Evolutionary conservation across 164 flowering plant species (phyloP).

Genomic region (Buxus sempervirens): DNA sequence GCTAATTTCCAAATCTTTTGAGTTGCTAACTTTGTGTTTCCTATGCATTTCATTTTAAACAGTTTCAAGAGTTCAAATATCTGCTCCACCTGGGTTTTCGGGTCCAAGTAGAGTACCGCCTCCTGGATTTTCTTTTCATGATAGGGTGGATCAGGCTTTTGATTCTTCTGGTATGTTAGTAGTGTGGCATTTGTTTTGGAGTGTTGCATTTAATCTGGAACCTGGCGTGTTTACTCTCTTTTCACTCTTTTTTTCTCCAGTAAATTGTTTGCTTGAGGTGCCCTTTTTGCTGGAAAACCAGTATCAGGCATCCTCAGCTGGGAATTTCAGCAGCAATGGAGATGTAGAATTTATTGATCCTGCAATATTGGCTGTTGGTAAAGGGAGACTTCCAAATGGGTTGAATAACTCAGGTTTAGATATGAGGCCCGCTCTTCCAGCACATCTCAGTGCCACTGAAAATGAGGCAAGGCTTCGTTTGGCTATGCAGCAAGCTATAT

Average conservation of each 20-base stretch:
- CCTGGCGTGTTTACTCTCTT: not conserved
- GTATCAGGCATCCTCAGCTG: slow-evolving; percentile 21
- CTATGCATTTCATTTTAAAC: not conserved
- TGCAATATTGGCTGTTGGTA: slow-evolving; percentile 75
- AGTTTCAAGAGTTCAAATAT: slow-evolving; percentile 24
- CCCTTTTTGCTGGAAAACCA: slow-evolving; percentile 22
- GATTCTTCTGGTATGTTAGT: too few species aligned
- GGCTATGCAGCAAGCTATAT: slow-evolving; percentile 62
- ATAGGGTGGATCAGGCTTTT: slow-evolving; percentile 7
- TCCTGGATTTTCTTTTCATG: slow-evolving; percentile 31
- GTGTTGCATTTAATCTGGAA: not conserved
- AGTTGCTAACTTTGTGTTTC: too few species aligned
- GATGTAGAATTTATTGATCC: slow-evolving; percentile 50
- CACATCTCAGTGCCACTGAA: slow-evolving; percentile 45
- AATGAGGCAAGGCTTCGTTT: slow-evolving; percentile 65
- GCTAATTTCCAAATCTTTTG: too few species aligned
- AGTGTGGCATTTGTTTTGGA: too few species aligned
- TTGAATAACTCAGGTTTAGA: slow-evolving; percentile 44
- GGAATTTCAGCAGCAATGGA: slow-evolving; percentile 17
- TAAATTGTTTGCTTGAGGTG: slow-evolving; percentile 26
- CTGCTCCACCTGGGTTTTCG: slow-evolving; percentile 37
- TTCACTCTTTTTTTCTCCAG: slow-evolving; percentile 23
- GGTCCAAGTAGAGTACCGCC: slow-evolving; percentile 26
- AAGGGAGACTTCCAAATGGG: slow-evolving; percentile 59
- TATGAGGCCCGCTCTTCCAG: slow-evolving; percentile 37